Base-by-base conservation (phyloP, 805 yeast species). In the Candida germanica region DNA sequence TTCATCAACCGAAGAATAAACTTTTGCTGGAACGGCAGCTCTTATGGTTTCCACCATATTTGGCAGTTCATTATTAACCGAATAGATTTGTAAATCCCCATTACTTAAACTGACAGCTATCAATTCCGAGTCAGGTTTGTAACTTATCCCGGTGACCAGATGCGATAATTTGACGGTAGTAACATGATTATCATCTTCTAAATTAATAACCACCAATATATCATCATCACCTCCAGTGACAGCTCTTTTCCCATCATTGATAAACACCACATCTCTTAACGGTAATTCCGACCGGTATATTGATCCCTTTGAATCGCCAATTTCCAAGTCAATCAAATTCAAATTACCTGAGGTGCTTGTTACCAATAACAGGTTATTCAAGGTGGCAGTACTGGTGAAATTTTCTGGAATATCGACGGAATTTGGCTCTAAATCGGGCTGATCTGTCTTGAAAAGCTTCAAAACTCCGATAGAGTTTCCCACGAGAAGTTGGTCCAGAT, bases 201-300 rank as follows among this genome's bases (percentile, higher is more conserved):
- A 29, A 15, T 36, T 35, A 1, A 79, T 53, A 3, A 82, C 50
- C 2, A 66, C 61, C 27, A 83, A 56, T 37, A 77, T 77, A 29
- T 73, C 71, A 43, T 78, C 83, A 44, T 82, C 85, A 26, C 91
- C 89, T 17, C 82, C 88, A 40, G 78, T 70, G 1, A 79, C 64
- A 1, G 71, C 63, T 51, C 76, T 63, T 23, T 73, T 70, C 0
- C 83, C 87, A 33, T 73, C 76, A 46, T 83, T 84, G 15, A 81
- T 75, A 48, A 78, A 73, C 10, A 60, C 61, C 6, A 75, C 69
- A 44, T 75, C 80, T 43, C 84, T 59, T 15, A 79, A 49, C 0
- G 77, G 69, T 20, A 68, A 50, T 24, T 67, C 65, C 1, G 76
- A 57, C 31, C 79, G 56, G 31, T 61, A 65, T n/a, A 76, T 48